Conservation (phyloP, 768 basidiomycete genomes). For the Phaeotremella skinneri region DNA sequence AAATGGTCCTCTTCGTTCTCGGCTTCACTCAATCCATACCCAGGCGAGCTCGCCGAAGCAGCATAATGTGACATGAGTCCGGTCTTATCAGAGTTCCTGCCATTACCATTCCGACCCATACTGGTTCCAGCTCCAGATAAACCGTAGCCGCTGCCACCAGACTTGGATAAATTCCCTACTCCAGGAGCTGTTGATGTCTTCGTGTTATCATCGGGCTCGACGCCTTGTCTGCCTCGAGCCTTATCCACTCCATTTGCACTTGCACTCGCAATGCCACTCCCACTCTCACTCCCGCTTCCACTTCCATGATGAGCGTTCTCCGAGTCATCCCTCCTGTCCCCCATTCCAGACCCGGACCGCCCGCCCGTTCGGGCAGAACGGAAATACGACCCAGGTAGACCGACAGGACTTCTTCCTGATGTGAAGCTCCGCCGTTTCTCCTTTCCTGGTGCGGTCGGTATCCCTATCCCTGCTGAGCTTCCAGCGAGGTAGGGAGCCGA, state of each 20-base stretch:
- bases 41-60: constrained; percentile 30
- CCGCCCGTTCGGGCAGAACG: no score
- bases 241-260: no score
- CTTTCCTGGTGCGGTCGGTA: background rate
- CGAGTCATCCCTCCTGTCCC: no score
- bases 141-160: no score
- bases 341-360: no score
- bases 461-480: background rate
- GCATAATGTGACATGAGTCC: constrained; percentile 28
- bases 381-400: background rate
- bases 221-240: no score
- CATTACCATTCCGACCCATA: background rate
- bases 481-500: background rate
- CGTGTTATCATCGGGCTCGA: no score
- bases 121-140: background rate
- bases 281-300: no score
- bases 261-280: no score
- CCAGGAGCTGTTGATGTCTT: no score
- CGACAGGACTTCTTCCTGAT: background rate
- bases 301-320: no score
- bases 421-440: constrained; percentile 26
- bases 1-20: constrained; percentile 28
- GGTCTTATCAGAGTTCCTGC: background rate
- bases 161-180: no score
- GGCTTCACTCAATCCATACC: constrained; percentile 17